These are phyloP conservation scores for Lactifluus pinguis DNA, from an alignment of 768 basidiomycete genomes.

Conservation along the genomic window DNA sequence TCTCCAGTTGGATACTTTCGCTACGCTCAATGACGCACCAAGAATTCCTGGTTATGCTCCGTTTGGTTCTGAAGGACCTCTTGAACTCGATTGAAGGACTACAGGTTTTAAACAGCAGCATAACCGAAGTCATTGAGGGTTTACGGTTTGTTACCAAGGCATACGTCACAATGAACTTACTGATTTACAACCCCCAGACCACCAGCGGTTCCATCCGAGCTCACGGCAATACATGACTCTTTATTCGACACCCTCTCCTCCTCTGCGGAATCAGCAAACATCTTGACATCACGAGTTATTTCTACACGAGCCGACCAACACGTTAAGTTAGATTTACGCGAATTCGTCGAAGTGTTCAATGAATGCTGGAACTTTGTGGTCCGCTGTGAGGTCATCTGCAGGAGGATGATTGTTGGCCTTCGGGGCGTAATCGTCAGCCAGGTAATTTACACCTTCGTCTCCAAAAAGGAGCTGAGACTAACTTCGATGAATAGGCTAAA, in stretches of 20 bases:
- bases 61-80: slow-evolving; percentile 45
- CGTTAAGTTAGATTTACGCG: slow-evolving; percentile 54
- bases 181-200: slow-evolving; percentile 25
- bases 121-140: slow-evolving; percentile 50
- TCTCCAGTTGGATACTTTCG: slow-evolving; percentile 37
- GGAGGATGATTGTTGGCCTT: slow-evolving; percentile 88
- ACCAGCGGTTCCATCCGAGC: slow-evolving; percentile 31
- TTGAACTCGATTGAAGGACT: slow-evolving; percentile 62
- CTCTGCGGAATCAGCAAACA: slow-evolving; percentile 78
- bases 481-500: slow-evolving; percentile 53
- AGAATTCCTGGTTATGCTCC: slow-evolving; percentile 32
- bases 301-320: slow-evolving; percentile 72
- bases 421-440: slow-evolving; percentile 81
- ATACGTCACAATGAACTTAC: not conserved
- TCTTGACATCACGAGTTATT: slow-evolving; percentile 72
- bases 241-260: slow-evolving; percentile 69
- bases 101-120: slow-evolving; percentile 46
- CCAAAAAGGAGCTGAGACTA: not conserved
- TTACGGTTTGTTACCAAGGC: slow-evolving; percentile 29
- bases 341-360: slow-evolving; percentile 77
- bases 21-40: slow-evolving; percentile 59
- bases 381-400: slow-evolving; percentile 74
- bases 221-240: slow-evolving; percentile 50
- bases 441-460: slow-evolving; percentile 29
- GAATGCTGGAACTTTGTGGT: slow-evolving; percentile 88